These are phyloP conservation scores for Podospora sp. DNA, from an alignment of 495 filamentous ascomycete species.

Conservation along the genomic window DNA sequence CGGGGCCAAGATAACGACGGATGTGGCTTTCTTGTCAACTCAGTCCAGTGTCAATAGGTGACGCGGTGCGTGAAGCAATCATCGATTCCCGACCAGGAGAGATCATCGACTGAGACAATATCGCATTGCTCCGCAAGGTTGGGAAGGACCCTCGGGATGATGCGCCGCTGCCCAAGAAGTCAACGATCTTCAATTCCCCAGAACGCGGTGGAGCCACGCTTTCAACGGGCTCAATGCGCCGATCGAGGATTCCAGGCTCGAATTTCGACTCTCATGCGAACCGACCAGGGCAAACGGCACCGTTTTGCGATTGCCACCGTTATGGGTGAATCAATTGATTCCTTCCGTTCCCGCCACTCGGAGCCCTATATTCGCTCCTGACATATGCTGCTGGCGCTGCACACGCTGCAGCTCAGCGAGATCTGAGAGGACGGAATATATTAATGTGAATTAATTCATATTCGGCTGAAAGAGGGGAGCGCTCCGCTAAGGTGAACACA, in stretches of 20 bases:
- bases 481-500: conserved; percentile 10
- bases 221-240: conserved; percentile 3
- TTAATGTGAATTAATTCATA: conserved; percentile 22
- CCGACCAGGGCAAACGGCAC: neutral
- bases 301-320: conserved; percentile 1
- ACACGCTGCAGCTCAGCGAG: conserved; percentile 8
- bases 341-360: conserved; percentile 2
- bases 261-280: conserved; percentile 14
- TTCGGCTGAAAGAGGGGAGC: conserved; percentile 17
- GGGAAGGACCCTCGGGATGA: conserved; percentile 9
- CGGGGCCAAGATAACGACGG: neutral
- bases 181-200: conserved; percentile 7
- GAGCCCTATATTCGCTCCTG: conserved; percentile 5
- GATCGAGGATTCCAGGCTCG: conserved; percentile 12
- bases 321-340: neutral
- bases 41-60: neutral
- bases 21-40: neutral
- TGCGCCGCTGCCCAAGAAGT: neutral
- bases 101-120: conserved; percentile 11
- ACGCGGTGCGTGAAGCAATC: neutral
- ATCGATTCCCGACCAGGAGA: neutral
- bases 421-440: conserved; percentile 19
- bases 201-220: neutral
- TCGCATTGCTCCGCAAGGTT: neutral
- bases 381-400: conserved; percentile 9